phyloP scores from a whole-genome alignment of 345 rosid genomes.

The Alliaria petiolata region DNA sequence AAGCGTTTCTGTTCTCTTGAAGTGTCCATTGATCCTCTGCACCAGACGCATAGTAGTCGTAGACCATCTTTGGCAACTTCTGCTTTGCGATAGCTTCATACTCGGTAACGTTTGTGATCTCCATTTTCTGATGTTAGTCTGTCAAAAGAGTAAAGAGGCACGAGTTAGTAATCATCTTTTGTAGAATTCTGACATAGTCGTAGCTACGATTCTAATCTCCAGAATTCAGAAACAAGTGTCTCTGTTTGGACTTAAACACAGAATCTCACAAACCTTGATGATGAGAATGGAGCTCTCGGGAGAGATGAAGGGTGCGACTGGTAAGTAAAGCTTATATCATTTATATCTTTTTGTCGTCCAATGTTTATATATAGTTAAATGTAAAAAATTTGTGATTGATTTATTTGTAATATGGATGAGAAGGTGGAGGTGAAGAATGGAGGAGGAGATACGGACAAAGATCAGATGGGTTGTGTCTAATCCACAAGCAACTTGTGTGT shows the following conservation, averaged over 20 bases:
- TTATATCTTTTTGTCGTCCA: conserved; percentile 6
- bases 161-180: neutral
- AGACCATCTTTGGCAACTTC: conserved; percentile 80
- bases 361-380: conserved; percentile 1
- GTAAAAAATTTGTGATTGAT: neutral
- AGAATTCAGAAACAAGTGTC: neutral
- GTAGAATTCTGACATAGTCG: neutral
- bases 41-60: conserved; percentile 79
- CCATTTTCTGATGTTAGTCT: conserved; percentile 37
- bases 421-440: conserved; percentile 53
- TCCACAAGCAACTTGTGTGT: conserved; percentile 50
- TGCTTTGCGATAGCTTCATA: conserved; percentile 63
- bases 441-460: conserved; percentile 36
- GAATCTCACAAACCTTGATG: conserved; percentile 13
- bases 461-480: conserved; percentile 36
- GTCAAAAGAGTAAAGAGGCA: neutral
- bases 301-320: conserved; percentile 12
- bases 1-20: conserved; percentile 65
- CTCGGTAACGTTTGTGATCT: conserved; percentile 71
- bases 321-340: neutral
- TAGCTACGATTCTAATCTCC: neutral
- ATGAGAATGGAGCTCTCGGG: neutral
- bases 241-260: neutral
- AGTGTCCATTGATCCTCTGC: conserved; percentile 83
- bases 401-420: conserved; percentile 44